A percentile compares a stretch with the other conserved stretches of the same genome.
Conservation (phyloP, 768 basidiomycete genomes). For the Paxillus ammoniavirescens region DNA sequence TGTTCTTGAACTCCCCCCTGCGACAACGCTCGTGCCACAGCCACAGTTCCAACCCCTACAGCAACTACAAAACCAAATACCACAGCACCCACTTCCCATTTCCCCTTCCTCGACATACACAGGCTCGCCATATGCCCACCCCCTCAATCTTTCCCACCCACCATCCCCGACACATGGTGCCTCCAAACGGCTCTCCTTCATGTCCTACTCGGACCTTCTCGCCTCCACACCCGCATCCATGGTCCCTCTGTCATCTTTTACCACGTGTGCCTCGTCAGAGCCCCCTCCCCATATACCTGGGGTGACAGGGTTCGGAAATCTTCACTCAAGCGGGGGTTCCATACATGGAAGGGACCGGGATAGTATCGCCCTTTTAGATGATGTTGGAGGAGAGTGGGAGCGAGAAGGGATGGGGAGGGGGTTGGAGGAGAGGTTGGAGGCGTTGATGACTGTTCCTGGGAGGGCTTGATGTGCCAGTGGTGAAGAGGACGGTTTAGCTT, state of each 20-base stretch:
- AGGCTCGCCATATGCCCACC: slow-evolving; percentile 23
- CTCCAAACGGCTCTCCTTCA: slow-evolving; percentile 81
- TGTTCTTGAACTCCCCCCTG: slow-evolving; percentile 28
- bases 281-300: slow-evolving; percentile 75
- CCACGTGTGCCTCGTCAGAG: slow-evolving; percentile 55
- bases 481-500: neutral
- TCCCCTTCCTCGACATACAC: slow-evolving; percentile 27
- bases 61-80: slow-evolving; percentile 16
- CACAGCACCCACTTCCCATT: slow-evolving; percentile 7
- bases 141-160: slow-evolving; percentile 30
- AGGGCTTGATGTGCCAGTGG: slow-evolving; percentile 16
- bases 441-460: slow-evolving; percentile 37
- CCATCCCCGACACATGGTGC: slow-evolving; percentile 46
- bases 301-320: slow-evolving; percentile 46
- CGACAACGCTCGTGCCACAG: slow-evolving; percentile 21
- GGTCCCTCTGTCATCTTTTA: slow-evolving; percentile 70
- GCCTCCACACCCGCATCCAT: slow-evolving; percentile 72
- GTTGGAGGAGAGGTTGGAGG: slow-evolving; percentile 79
- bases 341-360: slow-evolving; percentile 35
- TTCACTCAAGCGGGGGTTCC: slow-evolving; percentile 25
- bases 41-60: slow-evolving; percentile 16
- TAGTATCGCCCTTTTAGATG: slow-evolving; percentile 50
- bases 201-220: slow-evolving; percentile 85
- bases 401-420: slow-evolving; percentile 80
- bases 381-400: slow-evolving; percentile 84